Evolutionary conservation across 2,329 filamentous ascomycete species (phyloP), one percentile per base, ranked within the genome.

Genomic region (Incumbomyces delicatus): DNA sequence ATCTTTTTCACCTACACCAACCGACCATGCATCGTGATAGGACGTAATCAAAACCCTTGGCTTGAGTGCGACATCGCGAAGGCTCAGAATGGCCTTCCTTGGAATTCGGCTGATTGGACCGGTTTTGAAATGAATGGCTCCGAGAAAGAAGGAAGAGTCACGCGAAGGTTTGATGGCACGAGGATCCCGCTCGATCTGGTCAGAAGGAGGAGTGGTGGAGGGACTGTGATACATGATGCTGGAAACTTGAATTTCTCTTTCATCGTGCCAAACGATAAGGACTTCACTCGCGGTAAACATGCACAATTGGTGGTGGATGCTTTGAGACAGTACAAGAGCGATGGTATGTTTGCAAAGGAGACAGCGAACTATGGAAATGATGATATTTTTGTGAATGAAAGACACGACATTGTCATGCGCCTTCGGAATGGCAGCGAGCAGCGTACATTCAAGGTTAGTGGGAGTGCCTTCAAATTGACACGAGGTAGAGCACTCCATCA

Each of bases 11-110:
- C 95, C 42, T 98, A 96, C 69, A 77, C 80, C 58, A 96, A 98
- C 67, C 68, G 78, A 32, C 88, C 90, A 1, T 88, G 86, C 62
- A 76, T 98, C 50, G 82, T 98, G 61, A 83, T 98, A 56, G 92
- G 92, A 36, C 81, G 92, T 50, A 98, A 98, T 64, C 92, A 98
- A 69, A 98, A 98, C 63, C 92, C 92, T 45, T 98, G 90, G 92
- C 74, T 87, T 7, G 92, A 98, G 69, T 81, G 87, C 51, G 86
- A 94, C 61, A 74, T 95, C 7, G 68, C 68, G 33, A 71, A 78
- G 1, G 69, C 94, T 7, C 58, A 67, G 58, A 59, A 69, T 51
- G 63, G 65, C 59, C 54, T 62, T 52, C 30, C 57, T 52, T 50
- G 35, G 38, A 57, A 50, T 52, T 16, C 44, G 17, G 47, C 50